Conservation (phyloP, 306 rosid genomes). For the Fagus crenata region DNA sequence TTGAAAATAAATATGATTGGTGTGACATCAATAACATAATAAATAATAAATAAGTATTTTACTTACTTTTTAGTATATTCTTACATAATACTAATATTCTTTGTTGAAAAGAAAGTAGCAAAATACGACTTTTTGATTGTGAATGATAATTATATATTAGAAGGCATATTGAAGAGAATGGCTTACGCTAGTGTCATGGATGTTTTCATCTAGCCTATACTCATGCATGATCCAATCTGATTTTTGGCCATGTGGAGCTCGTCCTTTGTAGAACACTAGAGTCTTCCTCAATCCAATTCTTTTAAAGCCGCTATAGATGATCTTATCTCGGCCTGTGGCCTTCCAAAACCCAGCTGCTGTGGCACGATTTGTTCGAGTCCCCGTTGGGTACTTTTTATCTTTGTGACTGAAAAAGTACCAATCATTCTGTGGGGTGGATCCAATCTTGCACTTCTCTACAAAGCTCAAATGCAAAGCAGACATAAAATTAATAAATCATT, state of each 20-base stretch:
- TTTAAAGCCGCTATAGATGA: constrained; percentile 44
- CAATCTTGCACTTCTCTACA: constrained; percentile 60
- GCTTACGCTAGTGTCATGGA: constrained; percentile 41
- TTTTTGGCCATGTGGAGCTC: constrained; percentile 68
- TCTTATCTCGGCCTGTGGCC: constrained; percentile 64
- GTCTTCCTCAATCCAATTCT: constrained; percentile 62
- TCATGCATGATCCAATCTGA: constrained; percentile 73
- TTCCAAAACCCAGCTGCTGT: constrained; percentile 65
- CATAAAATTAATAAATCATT: not conserved
- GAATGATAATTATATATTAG: not conserved
- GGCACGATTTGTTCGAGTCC: constrained; percentile 61
- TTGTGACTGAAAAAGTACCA: constrained; percentile 70
- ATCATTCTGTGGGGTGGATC: constrained; percentile 60
- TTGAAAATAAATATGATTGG: no score
- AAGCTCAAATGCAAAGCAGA: not conserved
- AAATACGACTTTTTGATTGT: not conserved
- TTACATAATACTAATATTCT: not conserved
- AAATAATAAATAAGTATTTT: no score
- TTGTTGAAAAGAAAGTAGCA: not conserved
- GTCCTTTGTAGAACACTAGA: constrained; percentile 56
- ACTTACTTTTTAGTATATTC: no score
- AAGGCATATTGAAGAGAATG: not conserved
- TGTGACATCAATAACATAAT: no score
- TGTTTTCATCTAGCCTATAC: constrained; percentile 52
- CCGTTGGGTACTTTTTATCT: constrained; percentile 63